A percentile compares a stretch with the other conserved stretches of the same genome.
Conservation (phyloP, 306 rosid species). For the Cucumis melo region DNA sequence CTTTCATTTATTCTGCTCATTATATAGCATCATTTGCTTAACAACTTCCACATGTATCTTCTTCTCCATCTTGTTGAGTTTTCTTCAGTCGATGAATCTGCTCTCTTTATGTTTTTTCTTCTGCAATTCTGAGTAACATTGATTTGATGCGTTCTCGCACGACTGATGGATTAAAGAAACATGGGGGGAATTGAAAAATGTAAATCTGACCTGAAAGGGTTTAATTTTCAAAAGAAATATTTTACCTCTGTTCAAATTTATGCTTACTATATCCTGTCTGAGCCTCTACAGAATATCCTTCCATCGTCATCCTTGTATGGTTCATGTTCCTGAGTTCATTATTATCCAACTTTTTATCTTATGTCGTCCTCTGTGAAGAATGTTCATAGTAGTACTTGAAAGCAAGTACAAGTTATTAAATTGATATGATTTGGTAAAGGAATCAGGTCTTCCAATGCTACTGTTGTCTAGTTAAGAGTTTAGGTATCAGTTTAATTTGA, state of each 20-base stretch:
- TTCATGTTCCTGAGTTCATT: neutral
- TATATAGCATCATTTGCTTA: slow-evolving; percentile 8
- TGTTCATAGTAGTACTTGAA: neutral
- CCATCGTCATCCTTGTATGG: neutral
- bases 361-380: neutral
- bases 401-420: neutral
- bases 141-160: neutral
- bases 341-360: neutral
- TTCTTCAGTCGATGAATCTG: slow-evolving; percentile 13
- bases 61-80: slow-evolving; percentile 15
- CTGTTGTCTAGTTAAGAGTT: neutral
- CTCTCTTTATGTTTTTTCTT: slow-evolving; percentile 1
- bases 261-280: neutral
- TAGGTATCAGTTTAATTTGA: neutral
- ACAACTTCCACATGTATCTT: slow-evolving; percentile 13
- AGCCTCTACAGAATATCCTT: neutral
- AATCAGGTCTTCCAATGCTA: neutral
- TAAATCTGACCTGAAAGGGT: slow-evolving; percentile 27
- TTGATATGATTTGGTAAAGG: neutral
- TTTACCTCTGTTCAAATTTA: slow-evolving; percentile 13
- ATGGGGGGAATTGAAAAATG: slow-evolving; percentile 17
- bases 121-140: slow-evolving; percentile 6
- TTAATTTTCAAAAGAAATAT: slow-evolving; percentile 11
- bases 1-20: slow-evolving; percentile 12
- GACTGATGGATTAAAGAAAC: slow-evolving; percentile 14